Conservation (phyloP, 2,329 filamentous ascomycete genomes). For the Pezicula radicicola region DNA sequence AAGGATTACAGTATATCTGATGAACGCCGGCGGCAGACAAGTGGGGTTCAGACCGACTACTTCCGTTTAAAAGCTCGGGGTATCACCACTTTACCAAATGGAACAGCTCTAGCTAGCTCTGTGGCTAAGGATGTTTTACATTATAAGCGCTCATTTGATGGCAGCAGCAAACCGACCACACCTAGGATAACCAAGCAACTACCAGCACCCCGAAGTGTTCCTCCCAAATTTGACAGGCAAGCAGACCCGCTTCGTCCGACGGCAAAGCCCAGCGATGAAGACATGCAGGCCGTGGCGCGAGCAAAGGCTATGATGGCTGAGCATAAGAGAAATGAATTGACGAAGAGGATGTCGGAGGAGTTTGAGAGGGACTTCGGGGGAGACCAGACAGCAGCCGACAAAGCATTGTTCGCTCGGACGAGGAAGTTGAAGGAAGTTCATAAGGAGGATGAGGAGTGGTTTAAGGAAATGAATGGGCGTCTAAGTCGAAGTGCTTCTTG, state of each 20-base stretch:
- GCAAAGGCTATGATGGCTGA: slow-evolving; percentile 19
- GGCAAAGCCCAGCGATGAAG: slow-evolving; percentile 12
- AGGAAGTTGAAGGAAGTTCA: slow-evolving; percentile 29
- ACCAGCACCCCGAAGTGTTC: slow-evolving; percentile 18
- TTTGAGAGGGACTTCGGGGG: neutral
- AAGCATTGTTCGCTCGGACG: slow-evolving; percentile 29
- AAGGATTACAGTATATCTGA: slow-evolving; percentile 16
- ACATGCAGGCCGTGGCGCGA: slow-evolving; percentile 19
- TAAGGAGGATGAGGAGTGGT: slow-evolving; percentile 30
- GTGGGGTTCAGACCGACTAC: slow-evolving; percentile 31
- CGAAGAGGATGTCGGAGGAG: slow-evolving; percentile 2
- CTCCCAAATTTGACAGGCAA: slow-evolving; percentile 9
- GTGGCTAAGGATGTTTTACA: slow-evolving; percentile 20
- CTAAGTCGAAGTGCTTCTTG: neutral
- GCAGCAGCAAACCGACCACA: slow-evolving; percentile 14
- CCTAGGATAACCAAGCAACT: slow-evolving; percentile 6
- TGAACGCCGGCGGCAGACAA: slow-evolving; percentile 21
- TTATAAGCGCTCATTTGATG: slow-evolving; percentile 23
- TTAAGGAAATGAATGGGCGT: slow-evolving; percentile 20
- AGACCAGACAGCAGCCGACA: slow-evolving; percentile 6
- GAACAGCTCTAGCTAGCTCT: slow-evolving; percentile 25
- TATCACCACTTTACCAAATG: slow-evolving; percentile 26
- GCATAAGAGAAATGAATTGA: slow-evolving; percentile 6
- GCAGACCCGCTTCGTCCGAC: slow-evolving; percentile 1
- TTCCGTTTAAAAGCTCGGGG: slow-evolving; percentile 32